Evolutionary conservation across 1,284 basidiomycete genomes (phyloP).

Genomic region (Leucoagaricus sp.): DNA sequence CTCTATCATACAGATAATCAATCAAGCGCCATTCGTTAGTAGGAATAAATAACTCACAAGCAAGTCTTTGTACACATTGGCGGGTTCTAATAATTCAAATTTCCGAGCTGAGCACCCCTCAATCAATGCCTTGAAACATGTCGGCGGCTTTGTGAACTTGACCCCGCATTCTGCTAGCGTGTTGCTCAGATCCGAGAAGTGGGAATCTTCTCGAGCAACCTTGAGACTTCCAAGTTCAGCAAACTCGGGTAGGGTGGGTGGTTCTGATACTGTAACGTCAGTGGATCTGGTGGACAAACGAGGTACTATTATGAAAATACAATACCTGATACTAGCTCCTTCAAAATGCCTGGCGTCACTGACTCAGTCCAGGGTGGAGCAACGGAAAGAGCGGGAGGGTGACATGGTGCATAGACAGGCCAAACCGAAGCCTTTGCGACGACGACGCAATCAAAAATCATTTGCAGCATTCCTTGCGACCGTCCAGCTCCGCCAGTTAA

Average conservation of each 20-base stretch:
- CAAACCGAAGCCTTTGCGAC: slow-evolving; percentile 27
- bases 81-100: slow-evolving; percentile 10
- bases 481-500: neutral
- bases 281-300: no score
- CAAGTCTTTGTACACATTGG: slow-evolving; percentile 10
- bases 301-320: no score
- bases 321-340: no score
- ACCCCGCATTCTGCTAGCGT: slow-evolving; percentile 31
- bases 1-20: neutral
- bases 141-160: slow-evolving; percentile 33
- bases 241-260: slow-evolving; percentile 23
- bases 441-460: slow-evolving; percentile 23
- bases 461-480: slow-evolving; percentile 5
- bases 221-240: slow-evolving; percentile 22
- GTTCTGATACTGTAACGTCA: slow-evolving; percentile 35
- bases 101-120: neutral
- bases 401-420: slow-evolving; percentile 28
- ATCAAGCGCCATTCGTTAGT: neutral
- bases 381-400: neutral
- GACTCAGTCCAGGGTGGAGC: no score
- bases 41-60: slow-evolving; percentile 1
- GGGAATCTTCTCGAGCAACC: slow-evolving; percentile 24
- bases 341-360: no score
- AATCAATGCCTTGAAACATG: slow-evolving; percentile 29
- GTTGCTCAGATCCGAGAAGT: slow-evolving; percentile 20